A percentile compares a stretch with the other conserved stretches of the same genome.
These are phyloP conservation scores for Filobasidium uniguttulatum DNA, from an alignment of 1,284 basidiomycete genomes.

Conservation along the genomic window DNA sequence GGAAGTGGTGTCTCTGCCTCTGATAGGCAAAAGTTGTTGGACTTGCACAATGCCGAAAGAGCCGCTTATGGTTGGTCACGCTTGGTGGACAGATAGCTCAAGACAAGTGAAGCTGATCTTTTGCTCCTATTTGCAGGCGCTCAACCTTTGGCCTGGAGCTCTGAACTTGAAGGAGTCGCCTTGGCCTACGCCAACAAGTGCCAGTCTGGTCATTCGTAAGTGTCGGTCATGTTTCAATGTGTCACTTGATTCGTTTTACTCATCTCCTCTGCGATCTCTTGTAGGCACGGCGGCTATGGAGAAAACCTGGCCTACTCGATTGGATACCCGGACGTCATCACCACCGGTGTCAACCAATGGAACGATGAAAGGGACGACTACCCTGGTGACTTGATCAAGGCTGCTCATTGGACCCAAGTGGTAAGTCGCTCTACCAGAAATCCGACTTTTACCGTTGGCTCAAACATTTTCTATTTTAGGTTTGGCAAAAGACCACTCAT, in stretches of 20 bases:
- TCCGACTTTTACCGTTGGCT: neutral
- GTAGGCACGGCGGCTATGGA: constrained; percentile 13
- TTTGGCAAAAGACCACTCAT: constrained; percentile 30
- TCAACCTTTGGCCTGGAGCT: neutral
- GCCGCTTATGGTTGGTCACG: neutral
- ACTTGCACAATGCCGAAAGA: neutral
- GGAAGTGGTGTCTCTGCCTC: neutral
- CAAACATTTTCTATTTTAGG: constrained; percentile 3
- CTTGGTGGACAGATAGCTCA: too few relatives aligned
- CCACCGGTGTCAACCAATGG: constrained; percentile 23
- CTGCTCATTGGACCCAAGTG: neutral
- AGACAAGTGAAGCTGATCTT: neutral
- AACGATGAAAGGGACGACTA: constrained; percentile 20
- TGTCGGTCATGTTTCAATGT: neutral
- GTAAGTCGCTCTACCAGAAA: neutral
- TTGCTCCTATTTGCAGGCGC: neutral
- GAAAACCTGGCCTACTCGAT: constrained; percentile 21
- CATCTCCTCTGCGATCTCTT: neutral
- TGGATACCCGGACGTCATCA: constrained; percentile 20
- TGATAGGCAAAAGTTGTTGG: neutral
- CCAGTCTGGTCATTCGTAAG: neutral
- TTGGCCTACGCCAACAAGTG: neutral
- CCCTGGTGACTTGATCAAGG: too few relatives aligned
- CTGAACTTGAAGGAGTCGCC: neutral
- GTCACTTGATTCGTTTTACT: too few relatives aligned